These are phyloP conservation scores for Venturia effusa DNA, from an alignment of 2,329 filamentous ascomycete genomes.

Conservation along the genomic window DNA sequence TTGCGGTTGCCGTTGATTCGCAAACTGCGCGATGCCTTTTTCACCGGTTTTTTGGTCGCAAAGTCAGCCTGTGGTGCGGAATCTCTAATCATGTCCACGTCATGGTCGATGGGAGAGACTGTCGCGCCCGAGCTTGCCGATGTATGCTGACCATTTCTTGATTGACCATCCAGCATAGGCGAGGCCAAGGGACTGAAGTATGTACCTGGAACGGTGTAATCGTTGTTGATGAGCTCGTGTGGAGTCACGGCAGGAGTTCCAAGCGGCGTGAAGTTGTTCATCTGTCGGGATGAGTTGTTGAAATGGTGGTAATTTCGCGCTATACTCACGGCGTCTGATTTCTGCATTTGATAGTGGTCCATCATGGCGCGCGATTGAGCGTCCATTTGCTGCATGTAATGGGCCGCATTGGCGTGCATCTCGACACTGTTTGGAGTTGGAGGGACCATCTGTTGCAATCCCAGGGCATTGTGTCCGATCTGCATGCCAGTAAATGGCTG, in stretches of 20 bases:
- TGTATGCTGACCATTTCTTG: slow-evolving; percentile 42
- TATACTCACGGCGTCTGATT: slow-evolving; percentile 41
- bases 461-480: slow-evolving; percentile 12
- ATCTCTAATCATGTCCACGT: slow-evolving; percentile 32
- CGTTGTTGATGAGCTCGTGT: slow-evolving; percentile 57
- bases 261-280: slow-evolving; percentile 11
- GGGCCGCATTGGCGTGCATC: slow-evolving; percentile 49
- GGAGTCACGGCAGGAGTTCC: slow-evolving; percentile 54
- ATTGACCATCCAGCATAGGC: slow-evolving; percentile 48
- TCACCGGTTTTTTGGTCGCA: slow-evolving; percentile 22
- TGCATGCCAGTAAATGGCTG: not conserved
- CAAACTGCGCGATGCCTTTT: slow-evolving; percentile 41
- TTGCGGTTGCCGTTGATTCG: slow-evolving; percentile 31
- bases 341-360: slow-evolving; percentile 55
- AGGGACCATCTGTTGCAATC: slow-evolving; percentile 53
- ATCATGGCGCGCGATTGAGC: slow-evolving; percentile 51
- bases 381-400: slow-evolving; percentile 46
- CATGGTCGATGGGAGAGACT: slow-evolving; percentile 32
- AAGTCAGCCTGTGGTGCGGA: slow-evolving; percentile 18
- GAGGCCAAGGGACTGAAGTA: slow-evolving; percentile 81
- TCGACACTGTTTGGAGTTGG: slow-evolving; percentile 75
- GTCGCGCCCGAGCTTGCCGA: slow-evolving; percentile 38
- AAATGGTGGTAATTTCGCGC: not conserved
- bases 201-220: slow-evolving; percentile 52
- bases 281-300: slow-evolving; percentile 3